phyloP scores from a whole-genome alignment of 768 basidiomycete species.

The Omphalotus guepiniiformis region DNA sequence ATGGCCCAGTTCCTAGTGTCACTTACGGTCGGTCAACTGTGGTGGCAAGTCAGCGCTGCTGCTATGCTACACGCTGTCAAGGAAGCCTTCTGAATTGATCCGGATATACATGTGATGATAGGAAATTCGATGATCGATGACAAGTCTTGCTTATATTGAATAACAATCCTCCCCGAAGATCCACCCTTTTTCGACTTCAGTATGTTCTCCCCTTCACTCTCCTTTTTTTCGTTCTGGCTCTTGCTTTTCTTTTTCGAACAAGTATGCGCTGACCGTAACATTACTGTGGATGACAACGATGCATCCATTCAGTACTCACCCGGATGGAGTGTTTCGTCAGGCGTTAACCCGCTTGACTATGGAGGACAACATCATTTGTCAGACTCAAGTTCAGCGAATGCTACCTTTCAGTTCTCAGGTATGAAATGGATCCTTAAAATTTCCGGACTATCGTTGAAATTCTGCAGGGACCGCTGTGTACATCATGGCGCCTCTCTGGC shows the following conservation, averaged over 20 bases:
- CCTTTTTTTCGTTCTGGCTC: background rate
- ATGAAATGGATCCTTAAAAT: background rate
- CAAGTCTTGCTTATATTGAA: no score
- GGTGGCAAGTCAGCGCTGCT: no score
- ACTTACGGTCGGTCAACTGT: no score
- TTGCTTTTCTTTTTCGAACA: background rate
- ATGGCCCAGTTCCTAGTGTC: no score
- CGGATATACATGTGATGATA: no score
- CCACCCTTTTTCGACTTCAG: no score
- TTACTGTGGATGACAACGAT: slow-evolving; percentile 9
- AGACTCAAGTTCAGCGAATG: slow-evolving; percentile 25
- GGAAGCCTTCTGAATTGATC: no score
- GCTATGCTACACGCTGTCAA: no score
- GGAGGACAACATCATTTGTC: slow-evolving; percentile 27
- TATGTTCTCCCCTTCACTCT: background rate
- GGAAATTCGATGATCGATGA: no score
- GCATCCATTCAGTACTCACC: slow-evolving; percentile 5
- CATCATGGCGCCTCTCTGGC: slow-evolving; percentile 42
- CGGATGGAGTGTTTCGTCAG: slow-evolving; percentile 5
- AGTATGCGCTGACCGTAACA: background rate
- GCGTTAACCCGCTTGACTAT: slow-evolving; percentile 26
- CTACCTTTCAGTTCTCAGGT: slow-evolving; percentile 42
- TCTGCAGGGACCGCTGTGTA: slow-evolving; percentile 37
- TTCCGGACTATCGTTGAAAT: background rate
- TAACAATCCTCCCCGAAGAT: no score